Percentiles rank a stretch among this genome's conserved stretches.
Evolutionary conservation across 805 yeast genomes (phyloP).

Genomic region (Cyberlindnera suaveolens): DNA sequence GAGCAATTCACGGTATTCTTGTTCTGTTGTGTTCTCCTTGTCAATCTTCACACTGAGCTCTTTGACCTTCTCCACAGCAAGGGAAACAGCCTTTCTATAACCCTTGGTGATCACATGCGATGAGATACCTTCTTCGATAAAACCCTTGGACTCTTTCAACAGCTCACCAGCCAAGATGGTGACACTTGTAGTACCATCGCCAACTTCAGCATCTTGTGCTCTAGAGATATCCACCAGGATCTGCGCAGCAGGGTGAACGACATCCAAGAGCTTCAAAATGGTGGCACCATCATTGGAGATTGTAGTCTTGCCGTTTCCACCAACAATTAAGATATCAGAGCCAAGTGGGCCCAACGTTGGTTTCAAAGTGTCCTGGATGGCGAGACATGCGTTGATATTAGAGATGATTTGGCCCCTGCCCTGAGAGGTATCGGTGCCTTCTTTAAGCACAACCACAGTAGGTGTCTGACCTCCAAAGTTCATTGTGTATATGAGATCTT

Average conservation of each 20-base stretch:
- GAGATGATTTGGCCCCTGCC: slow-evolving; percentile 94
- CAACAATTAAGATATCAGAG: slow-evolving; percentile 87
- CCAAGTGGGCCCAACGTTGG: slow-evolving; percentile 98
- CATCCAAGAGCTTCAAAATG: slow-evolving; percentile 82
- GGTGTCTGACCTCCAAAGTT: slow-evolving; percentile 92
- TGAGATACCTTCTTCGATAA: slow-evolving; percentile 94
- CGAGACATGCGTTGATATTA: slow-evolving; percentile 94
- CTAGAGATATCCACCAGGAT: slow-evolving; percentile 90
- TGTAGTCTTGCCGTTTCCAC: slow-evolving; percentile 78
- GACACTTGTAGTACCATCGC: slow-evolving; percentile 97
- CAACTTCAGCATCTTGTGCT: slow-evolving; percentile 97
- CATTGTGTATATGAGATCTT: slow-evolving; percentile 36
- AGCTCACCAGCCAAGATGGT: slow-evolving; percentile 92
- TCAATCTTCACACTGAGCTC: slow-evolving; percentile 73
- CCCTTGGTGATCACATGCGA: slow-evolving; percentile 87
- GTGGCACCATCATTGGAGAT: slow-evolving; percentile 99
- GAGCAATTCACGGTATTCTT: slow-evolving; percentile 64
- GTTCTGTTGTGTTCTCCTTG: slow-evolving; percentile 35
- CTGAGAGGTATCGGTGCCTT: slow-evolving; percentile 96
- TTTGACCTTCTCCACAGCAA: slow-evolving; percentile 66
- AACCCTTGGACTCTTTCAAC: slow-evolving; percentile 81
- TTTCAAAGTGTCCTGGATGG: slow-evolving; percentile 91
- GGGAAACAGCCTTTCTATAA: slow-evolving; percentile 70
- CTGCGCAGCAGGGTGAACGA: slow-evolving; percentile 98
- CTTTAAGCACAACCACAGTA: slow-evolving; percentile 95